Evolutionary conservation across 75 land plant genomes (phyloP).

Genomic region (Pinus tabuliformis): DNA sequence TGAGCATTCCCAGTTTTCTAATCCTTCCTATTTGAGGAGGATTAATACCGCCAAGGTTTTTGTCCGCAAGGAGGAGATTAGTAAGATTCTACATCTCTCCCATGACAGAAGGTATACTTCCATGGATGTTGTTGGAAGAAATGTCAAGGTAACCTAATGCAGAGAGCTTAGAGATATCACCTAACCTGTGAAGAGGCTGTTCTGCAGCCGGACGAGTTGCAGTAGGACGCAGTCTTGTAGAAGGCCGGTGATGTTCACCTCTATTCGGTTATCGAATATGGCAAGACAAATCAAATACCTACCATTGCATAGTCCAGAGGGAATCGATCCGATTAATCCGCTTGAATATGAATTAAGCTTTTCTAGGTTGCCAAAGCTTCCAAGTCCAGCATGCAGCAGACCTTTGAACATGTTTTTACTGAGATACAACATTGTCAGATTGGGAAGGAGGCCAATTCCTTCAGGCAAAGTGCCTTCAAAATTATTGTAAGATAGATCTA

Average conservation of each 20-base stretch:
- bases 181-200: slow-evolving; percentile 33
- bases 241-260: background rate
- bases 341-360: background rate
- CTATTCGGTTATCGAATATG: background rate
- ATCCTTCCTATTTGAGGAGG: slow-evolving; percentile 46
- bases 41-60: slow-evolving; percentile 40
- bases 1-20: slow-evolving; percentile 29
- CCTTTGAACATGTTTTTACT: slow-evolving; percentile 26
- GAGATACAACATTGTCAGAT: slow-evolving; percentile 21
- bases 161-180: slow-evolving; percentile 35
- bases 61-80: slow-evolving; percentile 53
- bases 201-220: background rate
- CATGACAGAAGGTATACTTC: slow-evolving; percentile 14
- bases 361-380: background rate
- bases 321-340: background rate
- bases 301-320: background rate
- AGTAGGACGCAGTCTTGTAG: background rate
- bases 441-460: slow-evolving; percentile 30
- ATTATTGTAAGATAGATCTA: slow-evolving; percentile 53
- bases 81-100: slow-evolving; percentile 42
- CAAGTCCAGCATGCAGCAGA: background rate
- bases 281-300: background rate
- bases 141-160: slow-evolving; percentile 18
- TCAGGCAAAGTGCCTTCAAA: slow-evolving; percentile 56
- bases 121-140: slow-evolving; percentile 36